Base-by-base conservation (phyloP, 1,139 yeast species). In the Pichia sp. region DNA sequence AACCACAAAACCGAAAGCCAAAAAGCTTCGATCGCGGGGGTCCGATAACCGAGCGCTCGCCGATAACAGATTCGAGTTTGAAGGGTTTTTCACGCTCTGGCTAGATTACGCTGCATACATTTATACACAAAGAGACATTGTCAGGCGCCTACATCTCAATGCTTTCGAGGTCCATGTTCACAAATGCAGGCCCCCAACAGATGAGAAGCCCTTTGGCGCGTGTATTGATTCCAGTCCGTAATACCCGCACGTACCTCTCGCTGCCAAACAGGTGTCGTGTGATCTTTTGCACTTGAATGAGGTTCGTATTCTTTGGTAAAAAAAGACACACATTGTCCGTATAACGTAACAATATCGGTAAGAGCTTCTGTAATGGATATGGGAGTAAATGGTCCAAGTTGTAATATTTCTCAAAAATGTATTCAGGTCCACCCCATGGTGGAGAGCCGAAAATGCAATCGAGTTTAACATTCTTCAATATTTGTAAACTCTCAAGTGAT, bases 351-450 rank as follows among this genome's bases (percentile, higher is more conserved):
- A 77, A 57, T 14, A 67, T 67, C 10, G 38, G 35, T 29, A 79
- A 55, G 17, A 80, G 53, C 18, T 58, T 55, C n/a, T 65, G 61
- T 4, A 81, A 49, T 1, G 64, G 58, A 35, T 76, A 61, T 2
- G 93, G 88, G 34, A 59, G 57, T 14, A 76, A 51, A 42, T 77
- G 72, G 57, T 74, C 77, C 13, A 75, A 50, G 45, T 78, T 76
- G 61, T 74, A 83, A 1, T 55, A 49, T 1, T 63, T 63, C 4
- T 53, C 47, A 10, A 61, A 50, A 24, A 63, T 59, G 58, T 88
- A 91, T 5, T 62, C 56, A 0, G 93, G 86, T 0, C 98, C 98
- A 13, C 97, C 97, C 98, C 98, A 91, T 0, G 97, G 97, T 1
- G 97, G 97, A 6, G 96, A 85, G 18, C 79, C 71, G 59, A 86